Evolutionary conservation across 176 grass and related monocot species (phyloP), one percentile per base, ranked within the genome.

Genomic region (barley (Hordeum vulgare)): DNA sequence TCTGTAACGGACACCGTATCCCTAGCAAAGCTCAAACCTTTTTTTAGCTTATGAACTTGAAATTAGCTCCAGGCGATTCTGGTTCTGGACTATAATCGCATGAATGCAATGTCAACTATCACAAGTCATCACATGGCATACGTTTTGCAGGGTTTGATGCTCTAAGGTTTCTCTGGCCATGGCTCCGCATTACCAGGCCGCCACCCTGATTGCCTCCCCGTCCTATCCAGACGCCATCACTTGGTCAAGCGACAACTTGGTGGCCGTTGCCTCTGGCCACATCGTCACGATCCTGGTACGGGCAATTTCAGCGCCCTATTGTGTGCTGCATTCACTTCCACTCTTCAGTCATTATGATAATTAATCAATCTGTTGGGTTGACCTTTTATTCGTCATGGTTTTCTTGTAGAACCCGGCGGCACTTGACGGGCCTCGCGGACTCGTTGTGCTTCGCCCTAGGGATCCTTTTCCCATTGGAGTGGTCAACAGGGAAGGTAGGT

Each of bases 221-320:
- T 93, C 89, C 57, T 98, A 98, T 81, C 92, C 89, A 42, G 91
- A 93, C 25, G 86, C 95, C 73, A 51, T 74, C 35, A 74, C 72
- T 36, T 98, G 90, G 90, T 98, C 96, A 12, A 89, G 51, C 45
- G 90, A 98, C 34, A 98, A 98, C 61, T 60, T 98, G 62, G 87
- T 95, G 78, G 96, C 93, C 33, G 74, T 98, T 80, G 93, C 96
- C 66, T 95, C 87, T 75, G 90, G 90, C 66, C 90, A 91, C 41
- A 70, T 95, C 74, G 70, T 98, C 27, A 95, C 91, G 72, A 93
- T 98, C 59, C 79, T 98, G 84, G 95, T 98, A 88, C 27, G 74
- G 21, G 79, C 49, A 71, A 40, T 62, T 60, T 49, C 35, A 64
- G 45, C 60, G 33, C 51, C 14, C 9, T 57, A 42, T 29, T 3